A percentile compares a stretch with the other conserved stretches of the same genome.
phyloP scores from a whole-genome alignment of 805 yeast species.

The Saccharomycopsis sp. region DNA sequence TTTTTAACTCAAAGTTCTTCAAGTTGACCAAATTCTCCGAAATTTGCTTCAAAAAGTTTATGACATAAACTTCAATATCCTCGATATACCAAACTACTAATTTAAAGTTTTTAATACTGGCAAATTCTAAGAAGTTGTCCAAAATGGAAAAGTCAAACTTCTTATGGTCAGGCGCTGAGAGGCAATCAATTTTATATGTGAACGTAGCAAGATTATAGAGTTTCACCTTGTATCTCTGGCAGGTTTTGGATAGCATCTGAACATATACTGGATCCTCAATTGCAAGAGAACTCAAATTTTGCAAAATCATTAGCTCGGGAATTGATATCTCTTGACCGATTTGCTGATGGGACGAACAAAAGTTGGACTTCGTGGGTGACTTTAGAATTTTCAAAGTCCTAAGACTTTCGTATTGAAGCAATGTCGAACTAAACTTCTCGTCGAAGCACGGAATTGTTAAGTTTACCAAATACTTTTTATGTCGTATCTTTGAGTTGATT shows the following conservation, averaged over 20 bases:
- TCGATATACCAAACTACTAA: slow-evolving; percentile 17
- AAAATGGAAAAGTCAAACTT: slow-evolving; percentile 12
- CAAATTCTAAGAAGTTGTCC: slow-evolving; percentile 7
- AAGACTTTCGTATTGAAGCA: background rate
- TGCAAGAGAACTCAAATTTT: slow-evolving; percentile 12
- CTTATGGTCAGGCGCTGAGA: slow-evolving; percentile 7
- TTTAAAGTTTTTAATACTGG: slow-evolving; percentile 12
- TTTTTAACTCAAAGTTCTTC: slow-evolving; percentile 15
- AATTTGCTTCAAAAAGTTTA: slow-evolving; percentile 9
- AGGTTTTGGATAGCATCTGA: background rate
- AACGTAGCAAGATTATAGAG: slow-evolving; percentile 6
- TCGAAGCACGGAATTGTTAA: slow-evolving; percentile 8
- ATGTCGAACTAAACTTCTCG: slow-evolving; percentile 7
- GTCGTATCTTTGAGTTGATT: slow-evolving; percentile 6
- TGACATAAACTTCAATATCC: slow-evolving; percentile 12
- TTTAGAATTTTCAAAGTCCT: slow-evolving; percentile 9
- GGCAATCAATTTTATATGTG: slow-evolving; percentile 17
- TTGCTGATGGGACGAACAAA: background rate
- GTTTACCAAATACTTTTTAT: slow-evolving; percentile 1
- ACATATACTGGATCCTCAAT: slow-evolving; percentile 14
- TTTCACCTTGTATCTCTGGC: background rate
- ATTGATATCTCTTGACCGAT: background rate
- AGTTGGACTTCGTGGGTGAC: background rate
- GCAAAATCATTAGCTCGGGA: slow-evolving; percentile 1
- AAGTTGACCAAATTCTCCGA: slow-evolving; percentile 5